Conservation (phyloP, 106 monocot species). For the Phalaenopsis equestris region DNA sequence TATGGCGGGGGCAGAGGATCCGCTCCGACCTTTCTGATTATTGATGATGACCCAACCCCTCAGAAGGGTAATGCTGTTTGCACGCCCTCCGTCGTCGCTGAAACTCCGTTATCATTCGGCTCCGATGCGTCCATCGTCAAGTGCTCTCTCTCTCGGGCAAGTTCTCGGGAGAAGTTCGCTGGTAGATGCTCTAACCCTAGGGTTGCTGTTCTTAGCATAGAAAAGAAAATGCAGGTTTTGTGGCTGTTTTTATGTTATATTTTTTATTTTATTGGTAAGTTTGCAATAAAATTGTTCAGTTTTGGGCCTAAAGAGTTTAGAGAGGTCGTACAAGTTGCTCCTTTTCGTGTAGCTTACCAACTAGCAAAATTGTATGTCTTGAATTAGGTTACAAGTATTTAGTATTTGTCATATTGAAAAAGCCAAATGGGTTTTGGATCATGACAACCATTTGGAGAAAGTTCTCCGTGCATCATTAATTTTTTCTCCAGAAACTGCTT, state of each 20-base stretch:
- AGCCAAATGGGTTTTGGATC: neutral
- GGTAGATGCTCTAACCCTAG: slow-evolving; percentile 11
- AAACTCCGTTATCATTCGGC: slow-evolving; percentile 18
- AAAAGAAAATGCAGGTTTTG: neutral
- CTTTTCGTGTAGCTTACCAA: neutral
- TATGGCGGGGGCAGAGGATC: neutral
- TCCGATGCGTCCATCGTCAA: slow-evolving; percentile 17
- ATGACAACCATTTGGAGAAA: neutral
- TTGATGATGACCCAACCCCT: slow-evolving; percentile 34
- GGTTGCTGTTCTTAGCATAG: neutral
- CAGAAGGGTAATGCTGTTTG: slow-evolving; percentile 15
- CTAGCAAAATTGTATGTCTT: neutral
- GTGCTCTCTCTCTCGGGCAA: slow-evolving; percentile 3
- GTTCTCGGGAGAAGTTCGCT: slow-evolving; percentile 8
- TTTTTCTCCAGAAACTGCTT: neutral
- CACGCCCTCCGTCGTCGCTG: slow-evolving; percentile 27
- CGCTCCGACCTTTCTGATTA: slow-evolving; percentile 14
- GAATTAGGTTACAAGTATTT: neutral
- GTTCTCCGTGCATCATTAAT: neutral
- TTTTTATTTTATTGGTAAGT: neutral
- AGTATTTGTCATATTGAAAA: neutral
- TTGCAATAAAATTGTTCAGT: neutral
- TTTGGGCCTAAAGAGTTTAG: neutral
- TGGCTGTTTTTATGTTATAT: neutral
- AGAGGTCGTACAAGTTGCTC: neutral